Base-by-base conservation (phyloP, 106 monocot genomes). In the Allium cepa region DNA sequence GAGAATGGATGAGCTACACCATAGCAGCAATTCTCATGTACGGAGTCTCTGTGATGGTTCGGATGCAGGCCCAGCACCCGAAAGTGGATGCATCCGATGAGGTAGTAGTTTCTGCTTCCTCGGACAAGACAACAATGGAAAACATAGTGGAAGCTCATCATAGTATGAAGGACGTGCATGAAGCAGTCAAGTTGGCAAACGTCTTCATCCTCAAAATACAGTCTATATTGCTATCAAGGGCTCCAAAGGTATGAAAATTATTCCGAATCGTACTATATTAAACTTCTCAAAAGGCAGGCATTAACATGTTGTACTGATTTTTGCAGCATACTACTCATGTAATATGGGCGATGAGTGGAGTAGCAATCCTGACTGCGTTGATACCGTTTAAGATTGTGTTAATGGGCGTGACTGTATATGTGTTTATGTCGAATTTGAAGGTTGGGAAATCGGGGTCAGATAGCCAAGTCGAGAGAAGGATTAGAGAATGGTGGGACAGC, bases 401-500 rank as follows among this genome's bases (percentile, higher is more conserved):
- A 45, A 92, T 97, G 69, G 71, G 69, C 8, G 15, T 76, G 1
- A 61, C 46, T 26, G 2, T 76, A 8, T 73, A 22, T 16, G 16
- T 45, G 47, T 97, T 92, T 71, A 7, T 73, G 28, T n/a, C 74
- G 9, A 80, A 69, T 55, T 66, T 27, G 0, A 72, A 56, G 51
- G 66, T 62, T 1, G 60, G 49, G 8, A 78, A 71, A 12, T 60
- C 73, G 14, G 51, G 26, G 74, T 57, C 73, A 0, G 64, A 51
- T 47, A 66, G 57, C 4, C 67, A 69, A 7, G 79, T 76, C 3
- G 69, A 83, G 50, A 76, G 96, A 60, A 78, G 94, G 64, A 61
- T 91, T 63, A 81, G 70, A 50, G 96, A 96, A 51, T 92, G 91
- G 91, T 92, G 96, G 96, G 86, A 92, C 26, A 78, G 86, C 8